Evolutionary conservation across 2,329 filamentous ascomycete species (phyloP), one percentile per base, ranked within the genome.

Genomic region (Grosmannia serpens): DNA sequence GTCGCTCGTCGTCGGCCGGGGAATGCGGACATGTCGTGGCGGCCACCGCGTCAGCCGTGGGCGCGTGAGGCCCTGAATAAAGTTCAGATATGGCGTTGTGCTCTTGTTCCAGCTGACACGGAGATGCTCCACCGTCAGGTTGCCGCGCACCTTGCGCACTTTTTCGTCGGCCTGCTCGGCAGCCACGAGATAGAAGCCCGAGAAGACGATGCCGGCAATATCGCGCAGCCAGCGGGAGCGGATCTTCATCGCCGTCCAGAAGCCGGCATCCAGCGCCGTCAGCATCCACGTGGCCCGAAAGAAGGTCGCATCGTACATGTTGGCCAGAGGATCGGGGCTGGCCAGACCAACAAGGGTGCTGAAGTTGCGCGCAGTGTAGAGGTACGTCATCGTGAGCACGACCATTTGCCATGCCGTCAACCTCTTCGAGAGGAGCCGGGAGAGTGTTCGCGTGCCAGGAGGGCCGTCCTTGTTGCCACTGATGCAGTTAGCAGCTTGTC

Each of bases 211-310:
- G 68, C 89, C 91, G 11, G 88, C 83, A 17, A 96, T 69, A 69
- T 97, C 91, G 46, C 91, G 81, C 49, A 96, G 65, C 83, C 88
- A 91, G 66, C 88, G 91, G 56, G 70, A 70, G 53, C 82, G 83
- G 63, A 99, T 91, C 66, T 85, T 87, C 94, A 99, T 99, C 38
- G 94, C 94, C 0, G 91, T 96, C 94, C 94, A 99, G 71, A 96
- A 99, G 1, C 94, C 94, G 7, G 94, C 94, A 67, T 99, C 94
- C 61, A 99, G 74, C 0, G 91, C 94, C 0, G 94, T 99, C 57
- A 94, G 85, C 20, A 97, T 83, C 94, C 94, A 99, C 69, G 94
- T 99, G 58, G 94, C 94, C 54, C 94, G 86, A 71, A 96, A 99
- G 74, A 95, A 99, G 31, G 88, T 85, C 56, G 89, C 80, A 58